Evolutionary conservation across 805 yeast species (phyloP).

Genomic region (Kockiozyma suomiensis): DNA sequence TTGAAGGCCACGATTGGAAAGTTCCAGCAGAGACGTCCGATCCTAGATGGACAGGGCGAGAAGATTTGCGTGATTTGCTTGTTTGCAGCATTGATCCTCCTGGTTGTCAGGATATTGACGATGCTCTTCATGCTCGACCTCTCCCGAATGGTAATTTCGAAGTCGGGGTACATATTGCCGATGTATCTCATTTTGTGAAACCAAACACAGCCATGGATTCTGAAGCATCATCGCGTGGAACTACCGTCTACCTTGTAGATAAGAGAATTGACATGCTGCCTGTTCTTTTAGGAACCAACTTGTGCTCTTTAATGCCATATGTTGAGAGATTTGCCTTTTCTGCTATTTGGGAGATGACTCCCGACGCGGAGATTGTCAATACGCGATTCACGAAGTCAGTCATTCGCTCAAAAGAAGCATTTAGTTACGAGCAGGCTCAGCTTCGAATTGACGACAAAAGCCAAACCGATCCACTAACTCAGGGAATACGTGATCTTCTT

Average conservation of each 20-base stretch:
- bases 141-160: constrained; percentile 93
- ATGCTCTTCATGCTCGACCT: constrained; percentile 85
- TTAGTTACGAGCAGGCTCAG: constrained; percentile 93
- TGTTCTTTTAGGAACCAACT: constrained; percentile 87
- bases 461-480: constrained; percentile 80
- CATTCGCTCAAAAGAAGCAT: constrained; percentile 89
- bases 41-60: constrained; percentile 56
- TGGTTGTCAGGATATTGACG: constrained; percentile 97
- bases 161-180: constrained; percentile 99
- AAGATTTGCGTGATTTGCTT: constrained; percentile 82
- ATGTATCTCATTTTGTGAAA: constrained; percentile 95
- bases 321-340: constrained; percentile 96
- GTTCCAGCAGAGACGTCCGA: constrained; percentile 66
- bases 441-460: constrained; percentile 77
- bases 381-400: constrained; percentile 83
- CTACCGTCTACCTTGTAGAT: constrained; percentile 95
- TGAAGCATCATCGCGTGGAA: constrained; percentile 97
- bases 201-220: constrained; percentile 88
- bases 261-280: constrained; percentile 99
- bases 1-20: constrained; percentile 90
- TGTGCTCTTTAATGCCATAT: constrained; percentile 92
- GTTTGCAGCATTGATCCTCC: constrained; percentile 98
- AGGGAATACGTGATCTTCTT: constrained; percentile 83
- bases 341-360: constrained; percentile 92
- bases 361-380: constrained; percentile 78